phyloP scores from a whole-genome alignment of 768 basidiomycete genomes.

The Tylopilus sp. region DNA sequence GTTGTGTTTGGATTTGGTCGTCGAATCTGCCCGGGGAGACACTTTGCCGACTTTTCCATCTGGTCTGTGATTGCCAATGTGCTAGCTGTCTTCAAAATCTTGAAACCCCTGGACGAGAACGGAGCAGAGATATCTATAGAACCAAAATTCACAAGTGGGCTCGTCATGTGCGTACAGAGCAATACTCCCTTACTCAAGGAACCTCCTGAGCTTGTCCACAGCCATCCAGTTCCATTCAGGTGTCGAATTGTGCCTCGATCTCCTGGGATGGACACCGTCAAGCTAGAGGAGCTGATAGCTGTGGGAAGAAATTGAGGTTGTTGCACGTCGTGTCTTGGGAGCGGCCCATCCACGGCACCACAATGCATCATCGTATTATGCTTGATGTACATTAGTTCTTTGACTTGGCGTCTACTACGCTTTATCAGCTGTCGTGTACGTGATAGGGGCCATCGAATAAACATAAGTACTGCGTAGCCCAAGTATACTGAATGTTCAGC shows the following conservation, averaged over 20 bases:
- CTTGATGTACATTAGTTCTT: too few relatives aligned
- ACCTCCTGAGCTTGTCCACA: neutral
- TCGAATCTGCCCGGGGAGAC: conserved; percentile 23
- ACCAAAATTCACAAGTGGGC: conserved; percentile 9
- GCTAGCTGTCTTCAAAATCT: conserved; percentile 3
- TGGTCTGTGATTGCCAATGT: conserved; percentile 15
- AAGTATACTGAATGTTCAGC: too few relatives aligned
- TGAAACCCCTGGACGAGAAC: neutral
- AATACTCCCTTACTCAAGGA: neutral
- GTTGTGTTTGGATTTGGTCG: conserved; percentile 25
- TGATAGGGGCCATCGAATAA: too few relatives aligned
- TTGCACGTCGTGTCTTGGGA: neutral
- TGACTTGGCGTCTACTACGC: too few relatives aligned
- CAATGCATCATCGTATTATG: too few relatives aligned
- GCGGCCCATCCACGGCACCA: too few relatives aligned
- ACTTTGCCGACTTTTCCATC: conserved; percentile 19
- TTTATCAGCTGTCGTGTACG: too few relatives aligned
- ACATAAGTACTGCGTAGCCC: too few relatives aligned
- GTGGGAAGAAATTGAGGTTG: neutral
- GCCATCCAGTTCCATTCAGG: neutral
- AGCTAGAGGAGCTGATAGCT: neutral
- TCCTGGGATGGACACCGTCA: neutral
- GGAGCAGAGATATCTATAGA: conserved; percentile 16
- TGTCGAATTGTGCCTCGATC: neutral
- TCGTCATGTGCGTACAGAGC: conserved; percentile 8